A percentile compares a stretch with the other conserved stretches of the same genome.
phyloP scores from a whole-genome alignment of 1,284 basidiomycete species.

The Cutaneotrichosporon sp. region DNA sequence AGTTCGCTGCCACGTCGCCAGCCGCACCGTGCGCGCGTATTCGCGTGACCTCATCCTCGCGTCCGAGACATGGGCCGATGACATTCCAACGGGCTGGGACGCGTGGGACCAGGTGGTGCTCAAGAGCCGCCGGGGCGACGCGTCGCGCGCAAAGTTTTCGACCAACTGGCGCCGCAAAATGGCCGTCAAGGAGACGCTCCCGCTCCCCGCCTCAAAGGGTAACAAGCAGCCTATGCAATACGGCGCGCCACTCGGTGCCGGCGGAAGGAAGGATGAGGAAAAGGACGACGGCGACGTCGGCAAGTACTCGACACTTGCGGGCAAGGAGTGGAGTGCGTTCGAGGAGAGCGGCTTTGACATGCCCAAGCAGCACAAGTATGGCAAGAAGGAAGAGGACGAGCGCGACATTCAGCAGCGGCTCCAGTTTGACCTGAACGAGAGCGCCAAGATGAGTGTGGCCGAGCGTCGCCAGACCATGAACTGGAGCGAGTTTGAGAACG shows the following conservation, averaged over 20 bases:
- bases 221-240: conserved; percentile 7
- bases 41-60: conserved; percentile 69
- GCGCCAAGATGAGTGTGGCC: conserved; percentile 62
- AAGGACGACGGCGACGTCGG: conserved; percentile 53
- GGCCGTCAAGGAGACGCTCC: conserved; percentile 32
- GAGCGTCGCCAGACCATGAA: conserved; percentile 71
- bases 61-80: conserved; percentile 63
- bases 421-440: conserved; percentile 79
- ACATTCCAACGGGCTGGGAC: conserved; percentile 30
- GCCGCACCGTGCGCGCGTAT: conserved; percentile 74
- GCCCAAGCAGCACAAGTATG: neutral
- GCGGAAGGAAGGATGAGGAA: neutral
- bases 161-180: conserved; percentile 31
- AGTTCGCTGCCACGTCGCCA: conserved; percentile 63
- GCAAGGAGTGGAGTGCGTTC: conserved; percentile 82
- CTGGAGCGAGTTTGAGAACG: conserved; percentile 75
- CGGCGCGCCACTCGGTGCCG: conserved; percentile 2
- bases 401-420: conserved; percentile 55
- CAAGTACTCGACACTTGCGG: conserved; percentile 69
- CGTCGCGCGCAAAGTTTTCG: conserved; percentile 36
- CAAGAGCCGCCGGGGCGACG: conserved; percentile 22
- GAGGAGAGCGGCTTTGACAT: conserved; percentile 70
- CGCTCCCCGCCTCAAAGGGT: conserved; percentile 18
- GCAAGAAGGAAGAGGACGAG: neutral
- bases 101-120: conserved; percentile 39